Conservation (phyloP, 768 basidiomycete species). For the Macrolepiota dolichaula region DNA sequence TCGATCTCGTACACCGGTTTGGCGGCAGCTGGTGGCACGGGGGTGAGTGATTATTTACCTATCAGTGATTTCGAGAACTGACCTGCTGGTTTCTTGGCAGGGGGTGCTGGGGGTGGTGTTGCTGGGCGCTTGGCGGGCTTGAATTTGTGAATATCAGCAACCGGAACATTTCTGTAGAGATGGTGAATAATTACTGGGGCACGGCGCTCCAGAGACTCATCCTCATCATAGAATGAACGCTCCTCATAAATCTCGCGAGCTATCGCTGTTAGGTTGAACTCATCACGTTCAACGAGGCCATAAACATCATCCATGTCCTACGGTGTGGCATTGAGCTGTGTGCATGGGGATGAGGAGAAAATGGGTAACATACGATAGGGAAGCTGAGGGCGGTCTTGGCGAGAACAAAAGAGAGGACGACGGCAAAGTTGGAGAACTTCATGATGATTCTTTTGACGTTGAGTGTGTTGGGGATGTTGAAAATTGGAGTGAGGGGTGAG, state of each 20-base stretch:
- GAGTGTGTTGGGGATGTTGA: no score
- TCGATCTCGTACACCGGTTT: no score
- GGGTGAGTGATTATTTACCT: no score
- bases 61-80: no score
- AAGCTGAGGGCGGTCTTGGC: not conserved
- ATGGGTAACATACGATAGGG: not conserved
- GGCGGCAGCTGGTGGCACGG: no score
- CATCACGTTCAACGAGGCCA: not conserved
- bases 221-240: not conserved
- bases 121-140: not conserved
- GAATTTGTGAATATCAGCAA: not conserved
- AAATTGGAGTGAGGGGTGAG: no score
- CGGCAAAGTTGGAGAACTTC: constrained; percentile 1
- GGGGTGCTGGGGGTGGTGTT: not conserved
- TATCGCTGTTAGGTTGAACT: not conserved
- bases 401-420: not conserved
- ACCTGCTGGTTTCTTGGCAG: not conserved
- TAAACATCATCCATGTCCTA: not conserved
- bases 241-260: not conserved
- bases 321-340: not conserved
- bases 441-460: not conserved
- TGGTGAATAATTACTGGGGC: not conserved
- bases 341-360: not conserved
- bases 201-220: not conserved
- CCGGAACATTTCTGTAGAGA: not conserved